Conservation (phyloP, 2,329 filamentous ascomycete species). For the Trichophyton benhamiae region DNA sequence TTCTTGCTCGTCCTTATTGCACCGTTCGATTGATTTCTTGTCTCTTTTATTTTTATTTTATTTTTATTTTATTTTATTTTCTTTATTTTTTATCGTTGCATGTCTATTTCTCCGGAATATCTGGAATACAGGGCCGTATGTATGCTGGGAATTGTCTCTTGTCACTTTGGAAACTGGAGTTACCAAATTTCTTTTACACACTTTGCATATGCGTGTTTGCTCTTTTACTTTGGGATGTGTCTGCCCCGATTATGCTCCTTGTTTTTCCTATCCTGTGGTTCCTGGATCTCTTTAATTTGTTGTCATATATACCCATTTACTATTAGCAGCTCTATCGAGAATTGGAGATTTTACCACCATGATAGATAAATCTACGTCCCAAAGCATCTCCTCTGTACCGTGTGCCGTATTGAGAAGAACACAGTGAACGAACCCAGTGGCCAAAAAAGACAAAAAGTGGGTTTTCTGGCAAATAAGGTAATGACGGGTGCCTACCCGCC, state of each 20-base stretch:
- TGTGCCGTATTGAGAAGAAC: neutral
- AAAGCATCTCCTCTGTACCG: neutral
- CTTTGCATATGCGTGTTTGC: neutral
- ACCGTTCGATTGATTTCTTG: neutral
- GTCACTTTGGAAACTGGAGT: neutral
- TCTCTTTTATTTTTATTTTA: neutral
- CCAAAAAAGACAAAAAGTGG: neutral
- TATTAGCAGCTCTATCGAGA: neutral
- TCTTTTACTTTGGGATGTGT: neutral
- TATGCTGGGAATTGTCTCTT: neutral
- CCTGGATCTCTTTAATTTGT: neutral
- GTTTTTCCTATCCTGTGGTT: neutral
- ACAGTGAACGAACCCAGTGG: neutral
- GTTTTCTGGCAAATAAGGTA: neutral
- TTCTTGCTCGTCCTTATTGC: neutral
- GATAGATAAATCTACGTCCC: too few relatives aligned
- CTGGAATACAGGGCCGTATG: slow-evolving; percentile 2
- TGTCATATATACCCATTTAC: slow-evolving; percentile 3
- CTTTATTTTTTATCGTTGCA: neutral
- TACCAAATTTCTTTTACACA: neutral
- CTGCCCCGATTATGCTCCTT: neutral
- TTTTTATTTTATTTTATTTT: too few relatives aligned
- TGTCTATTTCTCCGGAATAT: neutral
- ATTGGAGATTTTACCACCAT: neutral
- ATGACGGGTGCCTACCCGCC: neutral